These are phyloP conservation scores for Escallonia herrerae DNA, from an alignment of 129 eudicot species.

Conservation along the genomic window DNA sequence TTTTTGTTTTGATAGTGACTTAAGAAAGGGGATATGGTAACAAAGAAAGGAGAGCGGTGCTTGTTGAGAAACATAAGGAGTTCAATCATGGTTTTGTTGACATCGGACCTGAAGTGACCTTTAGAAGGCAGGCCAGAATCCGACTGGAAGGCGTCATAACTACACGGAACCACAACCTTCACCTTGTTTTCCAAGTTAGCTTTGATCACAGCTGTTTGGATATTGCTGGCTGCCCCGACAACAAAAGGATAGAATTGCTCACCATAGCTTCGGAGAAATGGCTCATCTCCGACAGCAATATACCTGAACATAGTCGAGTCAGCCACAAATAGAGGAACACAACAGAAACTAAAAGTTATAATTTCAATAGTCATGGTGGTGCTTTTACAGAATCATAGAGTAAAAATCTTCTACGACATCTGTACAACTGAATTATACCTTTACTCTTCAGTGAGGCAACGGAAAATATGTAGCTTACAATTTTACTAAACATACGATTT, in stretches of 20 bases:
- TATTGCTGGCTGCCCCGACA: constrained; percentile 82
- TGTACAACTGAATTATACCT: no score
- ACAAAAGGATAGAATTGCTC: constrained; percentile 67
- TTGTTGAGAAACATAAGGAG: constrained; percentile 64
- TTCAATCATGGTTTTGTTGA: constrained; percentile 77
- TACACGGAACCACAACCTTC: constrained; percentile 75
- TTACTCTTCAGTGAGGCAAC: no score
- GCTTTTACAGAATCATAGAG: no score
- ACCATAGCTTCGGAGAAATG: constrained; percentile 67
- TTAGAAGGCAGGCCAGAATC: constrained; percentile 63
- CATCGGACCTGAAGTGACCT: constrained; percentile 62
- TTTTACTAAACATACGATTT: no score
- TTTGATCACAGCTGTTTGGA: constrained; percentile 62
- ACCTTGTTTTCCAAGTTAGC: constrained; percentile 62
- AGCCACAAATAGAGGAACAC: background rate
- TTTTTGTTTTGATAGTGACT: constrained; percentile 61
- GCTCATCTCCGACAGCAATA: constrained; percentile 82
- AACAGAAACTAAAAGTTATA: no score
- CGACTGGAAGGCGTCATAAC: constrained; percentile 64
- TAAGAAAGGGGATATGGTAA: constrained; percentile 65
- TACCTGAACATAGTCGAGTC: constrained; percentile 42
- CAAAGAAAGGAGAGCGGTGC: constrained; percentile 69
- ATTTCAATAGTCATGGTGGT: no score
- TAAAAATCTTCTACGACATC: no score
- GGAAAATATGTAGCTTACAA: no score